phyloP scores from a whole-genome alignment of 148 eudicot genomes.

The Persicaria maculosa region DNA sequence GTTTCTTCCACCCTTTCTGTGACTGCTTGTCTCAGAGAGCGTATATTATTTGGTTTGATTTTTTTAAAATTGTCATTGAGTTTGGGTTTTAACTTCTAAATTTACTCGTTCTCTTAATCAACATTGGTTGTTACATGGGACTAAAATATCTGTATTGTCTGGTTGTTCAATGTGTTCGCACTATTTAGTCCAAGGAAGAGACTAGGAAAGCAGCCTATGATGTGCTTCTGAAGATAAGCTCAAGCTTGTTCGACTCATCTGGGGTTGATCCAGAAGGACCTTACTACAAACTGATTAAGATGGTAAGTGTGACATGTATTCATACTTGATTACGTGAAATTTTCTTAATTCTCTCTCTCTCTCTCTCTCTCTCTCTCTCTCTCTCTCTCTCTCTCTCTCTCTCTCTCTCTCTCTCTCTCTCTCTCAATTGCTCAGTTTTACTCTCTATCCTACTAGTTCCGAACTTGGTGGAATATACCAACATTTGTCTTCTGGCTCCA shows the following conservation, averaged over 20 bases:
- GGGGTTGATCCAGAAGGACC: constrained; percentile 34
- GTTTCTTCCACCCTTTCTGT: neutral
- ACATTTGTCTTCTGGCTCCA: neutral
- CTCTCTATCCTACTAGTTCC: neutral
- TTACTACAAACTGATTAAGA: constrained; percentile 49
- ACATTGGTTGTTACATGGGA: neutral
- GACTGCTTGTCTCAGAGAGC: neutral
- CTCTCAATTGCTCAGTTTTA: no score
- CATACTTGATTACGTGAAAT: neutral
- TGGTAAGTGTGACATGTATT: constrained; percentile 35
- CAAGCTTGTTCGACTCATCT: constrained; percentile 45
- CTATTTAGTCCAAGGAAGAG: constrained; percentile 62
- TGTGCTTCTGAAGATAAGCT: constrained; percentile 50
- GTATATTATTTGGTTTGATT: neutral
- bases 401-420: no score
- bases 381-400: no score
- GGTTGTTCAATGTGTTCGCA: neutral
- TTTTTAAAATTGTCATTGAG: neutral
- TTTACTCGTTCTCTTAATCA: neutral
- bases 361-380: no score
- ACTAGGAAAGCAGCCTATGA: constrained; percentile 81
- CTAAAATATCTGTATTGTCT: constrained; percentile 1
- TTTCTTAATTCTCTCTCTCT: no score
- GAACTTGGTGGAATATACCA: neutral
- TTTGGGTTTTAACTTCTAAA: neutral